Conservation (phyloP, 2,329 filamentous ascomycete genomes). For the Xenoacremonium recifei region DNA sequence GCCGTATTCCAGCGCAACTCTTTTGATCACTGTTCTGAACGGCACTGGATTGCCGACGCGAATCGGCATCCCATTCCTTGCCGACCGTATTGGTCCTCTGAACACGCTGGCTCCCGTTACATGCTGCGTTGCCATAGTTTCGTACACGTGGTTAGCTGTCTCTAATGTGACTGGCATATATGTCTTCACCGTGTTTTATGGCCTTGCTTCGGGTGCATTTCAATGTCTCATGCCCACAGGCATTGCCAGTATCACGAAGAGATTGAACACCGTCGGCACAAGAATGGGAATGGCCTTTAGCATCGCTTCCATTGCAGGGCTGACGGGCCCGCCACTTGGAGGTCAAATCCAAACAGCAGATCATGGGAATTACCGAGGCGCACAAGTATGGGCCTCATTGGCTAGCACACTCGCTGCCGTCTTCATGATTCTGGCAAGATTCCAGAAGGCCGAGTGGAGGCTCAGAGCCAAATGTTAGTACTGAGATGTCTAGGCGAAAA, state of each 20-base stretch:
- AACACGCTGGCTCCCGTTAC: slow-evolving; percentile 32
- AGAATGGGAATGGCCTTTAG: slow-evolving; percentile 42
- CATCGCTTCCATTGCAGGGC: slow-evolving; percentile 34
- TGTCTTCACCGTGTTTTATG: slow-evolving; percentile 33
- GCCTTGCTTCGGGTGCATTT: slow-evolving; percentile 31
- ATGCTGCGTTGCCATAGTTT: slow-evolving; percentile 31
- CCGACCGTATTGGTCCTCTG: slow-evolving; percentile 35
- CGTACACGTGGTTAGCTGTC: slow-evolving; percentile 37
- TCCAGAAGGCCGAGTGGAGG: slow-evolving; percentile 19
- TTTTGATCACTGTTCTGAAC: slow-evolving; percentile 40
- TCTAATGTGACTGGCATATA: slow-evolving; percentile 32
- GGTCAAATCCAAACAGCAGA: slow-evolving; percentile 23
- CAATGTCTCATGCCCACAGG: slow-evolving; percentile 40
- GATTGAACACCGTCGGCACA: slow-evolving; percentile 38
- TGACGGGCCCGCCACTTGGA: slow-evolving; percentile 40
- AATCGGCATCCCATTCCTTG: slow-evolving; percentile 34
- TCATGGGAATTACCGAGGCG: slow-evolving; percentile 24
- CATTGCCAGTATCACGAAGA: slow-evolving; percentile 37
- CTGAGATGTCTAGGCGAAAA: no score
- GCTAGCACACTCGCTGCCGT: slow-evolving; percentile 27
- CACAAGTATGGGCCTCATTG: slow-evolving; percentile 34
- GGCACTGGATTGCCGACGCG: slow-evolving; percentile 37
- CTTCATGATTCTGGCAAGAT: slow-evolving; percentile 14
- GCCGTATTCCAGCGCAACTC: slow-evolving; percentile 31
- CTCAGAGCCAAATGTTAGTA: slow-evolving; percentile 15